Conservation (phyloP, 345 rosid genomes). For the Linum trigynum region DNA sequence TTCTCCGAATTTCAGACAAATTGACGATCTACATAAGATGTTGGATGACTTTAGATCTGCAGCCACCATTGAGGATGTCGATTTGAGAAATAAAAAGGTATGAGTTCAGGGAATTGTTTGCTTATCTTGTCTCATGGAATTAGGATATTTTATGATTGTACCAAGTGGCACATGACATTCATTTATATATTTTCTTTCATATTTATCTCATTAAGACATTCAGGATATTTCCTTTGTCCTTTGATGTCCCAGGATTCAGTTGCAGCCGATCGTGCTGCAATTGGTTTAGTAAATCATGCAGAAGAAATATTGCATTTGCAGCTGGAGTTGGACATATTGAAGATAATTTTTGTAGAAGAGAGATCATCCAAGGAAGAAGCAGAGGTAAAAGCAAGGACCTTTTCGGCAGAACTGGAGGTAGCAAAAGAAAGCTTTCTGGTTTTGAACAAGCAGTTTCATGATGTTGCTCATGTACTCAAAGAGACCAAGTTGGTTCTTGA, state of each 20-base stretch:
- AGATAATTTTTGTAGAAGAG: conserved; percentile 76
- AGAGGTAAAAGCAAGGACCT: conserved; percentile 36
- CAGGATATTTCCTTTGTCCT: too few species aligned
- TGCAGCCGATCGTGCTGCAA: conserved; percentile 20
- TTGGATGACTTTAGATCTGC: conserved; percentile 33
- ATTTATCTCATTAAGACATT: too few species aligned
- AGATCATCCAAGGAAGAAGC: conserved; percentile 36
- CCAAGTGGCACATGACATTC: too few species aligned
- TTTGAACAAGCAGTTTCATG: conserved; percentile 41
- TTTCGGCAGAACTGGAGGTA: conserved; percentile 45
- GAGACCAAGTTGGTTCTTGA: conserved; percentile 63
- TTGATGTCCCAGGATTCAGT: conserved; percentile 29
- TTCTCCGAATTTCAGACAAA: conserved; percentile 51
- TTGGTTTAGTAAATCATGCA: conserved; percentile 25
- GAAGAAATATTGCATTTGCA: conserved; percentile 73
- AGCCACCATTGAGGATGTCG: conserved; percentile 23
- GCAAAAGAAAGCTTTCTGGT: conserved; percentile 31
- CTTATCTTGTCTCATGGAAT: not conserved
- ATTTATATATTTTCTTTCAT: too few species aligned
- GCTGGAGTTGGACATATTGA: conserved; percentile 75
- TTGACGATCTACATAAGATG: conserved; percentile 40
- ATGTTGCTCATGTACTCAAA: conserved; percentile 35
- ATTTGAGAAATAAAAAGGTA: conserved; percentile 31
- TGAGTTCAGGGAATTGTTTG: not conserved
- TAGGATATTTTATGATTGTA: too few species aligned